Base-by-base conservation (phyloP, 192 early-diverging fungal species). In the Podila horticola region DNA sequence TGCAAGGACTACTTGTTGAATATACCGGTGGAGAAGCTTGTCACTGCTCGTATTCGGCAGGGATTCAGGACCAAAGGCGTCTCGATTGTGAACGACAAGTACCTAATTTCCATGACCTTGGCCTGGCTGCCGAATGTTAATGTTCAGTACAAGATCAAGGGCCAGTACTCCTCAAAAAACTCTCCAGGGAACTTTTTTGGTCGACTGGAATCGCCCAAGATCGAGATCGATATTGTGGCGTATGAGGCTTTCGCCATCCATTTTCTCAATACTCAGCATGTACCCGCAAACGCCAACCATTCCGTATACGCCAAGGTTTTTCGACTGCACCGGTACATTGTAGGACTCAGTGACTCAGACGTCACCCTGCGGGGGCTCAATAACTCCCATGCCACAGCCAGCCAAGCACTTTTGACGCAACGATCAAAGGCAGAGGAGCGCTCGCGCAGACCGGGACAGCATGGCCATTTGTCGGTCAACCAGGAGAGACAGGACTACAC, bases 121-220 rank as follows among this genome's bases (percentile, higher is more conserved):
- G 85, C 90, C 13, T 94, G 92, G 92, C 88, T 92, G 38, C 92
- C 93, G 11, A 92, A 93, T 71, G 87, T 95, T 49, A 93, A 88
- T 1, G 84, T 95, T 17, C 88, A 94, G 55, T 95, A 95, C 81
- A 85, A 87, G 64, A 90, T 94, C 48, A 89, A 85, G 59, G 88
- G 86, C 17, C 71, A 70, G 17, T 83, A 85, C 64, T 64, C 69
- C 0, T 33, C 66, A 12, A 72, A 60, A 24, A 57, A 29, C 22
- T 51, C 55, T 51, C 55, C 57, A 28, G 26, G 66, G 20, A 70
- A 69, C 19, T 75, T 81, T 12, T 79, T 84, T 24, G 57, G 51
- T n/a, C 71, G 84, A 31, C 67, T 88, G 15, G 82, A 82, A 70
- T 66, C 82, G 4, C 85, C 87, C 2, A 85, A 84, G 29, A 82